Conservation (phyloP, 208 protist genomes). For the Trypanosomatidae sp. region DNA sequence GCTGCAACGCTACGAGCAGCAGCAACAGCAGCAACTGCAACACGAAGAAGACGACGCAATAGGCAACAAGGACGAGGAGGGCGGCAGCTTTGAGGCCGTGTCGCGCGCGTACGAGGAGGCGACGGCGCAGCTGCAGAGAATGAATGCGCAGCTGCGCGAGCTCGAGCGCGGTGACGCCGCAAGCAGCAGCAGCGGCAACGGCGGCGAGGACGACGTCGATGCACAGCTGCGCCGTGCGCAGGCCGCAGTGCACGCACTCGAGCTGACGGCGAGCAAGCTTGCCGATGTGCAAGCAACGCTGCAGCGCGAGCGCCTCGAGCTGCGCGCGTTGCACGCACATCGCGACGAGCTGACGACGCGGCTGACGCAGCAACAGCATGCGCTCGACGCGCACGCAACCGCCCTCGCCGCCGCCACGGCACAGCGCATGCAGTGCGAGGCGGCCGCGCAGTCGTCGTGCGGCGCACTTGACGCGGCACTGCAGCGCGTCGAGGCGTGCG, state of each 20-base stretch:
- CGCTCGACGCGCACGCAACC: conserved; percentile 9
- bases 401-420: too few species aligned
- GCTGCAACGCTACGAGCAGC: conserved; percentile 10
- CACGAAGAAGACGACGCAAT: not conserved
- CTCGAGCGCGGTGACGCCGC: conserved; percentile 30
- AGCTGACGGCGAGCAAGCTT: too few species aligned
- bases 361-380: conserved; percentile 16
- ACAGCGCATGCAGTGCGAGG: too few species aligned
- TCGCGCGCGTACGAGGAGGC: conserved; percentile 30
- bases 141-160: conserved; percentile 47
- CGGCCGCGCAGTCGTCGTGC: too few species aligned
- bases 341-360: conserved; percentile 10
- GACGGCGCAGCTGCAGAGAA: conserved; percentile 20
- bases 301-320: too few species aligned
- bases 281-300: too few species aligned
- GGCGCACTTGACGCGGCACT: too few species aligned
- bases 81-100: conserved; percentile 26
- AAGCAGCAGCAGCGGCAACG: too few species aligned
- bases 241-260: conserved; percentile 6
- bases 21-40: conserved; percentile 2
- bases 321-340: too few species aligned
- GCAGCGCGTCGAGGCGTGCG: too few species aligned
- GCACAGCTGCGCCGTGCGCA: conserved; percentile 27
- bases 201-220: too few species aligned
- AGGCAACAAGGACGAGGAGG: not conserved